A percentile compares a stretch with the other conserved stretches of the same genome.
phyloP scores from a whole-genome alignment of 306 rosid species.

The Psophocarpus tetragonolobus region DNA sequence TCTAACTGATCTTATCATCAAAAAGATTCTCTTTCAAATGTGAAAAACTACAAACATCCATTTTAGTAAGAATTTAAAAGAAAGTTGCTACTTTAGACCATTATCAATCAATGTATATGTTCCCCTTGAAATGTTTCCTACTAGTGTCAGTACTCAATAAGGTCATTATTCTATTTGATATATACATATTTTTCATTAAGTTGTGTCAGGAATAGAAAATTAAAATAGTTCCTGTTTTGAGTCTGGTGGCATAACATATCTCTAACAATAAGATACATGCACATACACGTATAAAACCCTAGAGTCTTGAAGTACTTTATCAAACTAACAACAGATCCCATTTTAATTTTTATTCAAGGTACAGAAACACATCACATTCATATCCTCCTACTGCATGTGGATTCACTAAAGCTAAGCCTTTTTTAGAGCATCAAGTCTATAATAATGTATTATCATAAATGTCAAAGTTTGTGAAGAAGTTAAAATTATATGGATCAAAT shows the following conservation, averaged over 20 bases:
- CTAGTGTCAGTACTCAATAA: background rate
- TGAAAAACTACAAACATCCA: background rate
- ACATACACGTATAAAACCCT: background rate
- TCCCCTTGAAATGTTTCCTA: background rate
- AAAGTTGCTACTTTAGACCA: background rate
- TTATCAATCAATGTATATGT: background rate
- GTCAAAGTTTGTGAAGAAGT: background rate
- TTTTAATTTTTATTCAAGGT: background rate
- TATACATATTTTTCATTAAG: slow-evolving; percentile 10
- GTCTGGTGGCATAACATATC: background rate
- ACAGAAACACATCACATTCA: background rate
- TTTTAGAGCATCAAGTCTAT: background rate
- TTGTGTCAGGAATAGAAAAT: background rate
- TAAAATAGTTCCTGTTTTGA: background rate
- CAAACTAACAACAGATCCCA: slow-evolving; percentile 10
- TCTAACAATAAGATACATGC: background rate
- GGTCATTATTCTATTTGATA: slow-evolving; percentile 3
- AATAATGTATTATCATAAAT: background rate
- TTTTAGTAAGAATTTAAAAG: background rate
- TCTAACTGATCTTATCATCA: background rate
- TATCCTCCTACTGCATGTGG: slow-evolving; percentile 1
- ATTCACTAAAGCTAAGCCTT: slow-evolving; percentile 7
- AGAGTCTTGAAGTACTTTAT: background rate
- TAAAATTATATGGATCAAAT: slow-evolving; percentile 16
- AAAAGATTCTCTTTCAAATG: background rate